A percentile compares a stretch with the other conserved stretches of the same genome.
Conservation (phyloP, 768 basidiomycete genomes). For the Boletus reticulatus region DNA sequence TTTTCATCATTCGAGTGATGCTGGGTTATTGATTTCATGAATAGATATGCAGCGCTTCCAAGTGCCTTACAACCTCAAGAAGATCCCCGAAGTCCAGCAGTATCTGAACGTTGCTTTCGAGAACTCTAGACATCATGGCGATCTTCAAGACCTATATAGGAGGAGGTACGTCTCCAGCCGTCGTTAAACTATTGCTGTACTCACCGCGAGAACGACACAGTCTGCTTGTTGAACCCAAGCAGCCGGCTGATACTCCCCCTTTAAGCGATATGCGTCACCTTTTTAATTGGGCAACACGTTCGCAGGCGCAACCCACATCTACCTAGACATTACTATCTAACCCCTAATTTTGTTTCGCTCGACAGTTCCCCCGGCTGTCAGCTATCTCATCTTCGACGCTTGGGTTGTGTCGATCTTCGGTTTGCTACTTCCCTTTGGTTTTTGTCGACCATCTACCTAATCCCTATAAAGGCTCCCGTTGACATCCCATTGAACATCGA, state of each 20-base stretch:
- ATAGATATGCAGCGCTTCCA: constrained; percentile 93
- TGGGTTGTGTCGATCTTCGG: constrained; percentile 21
- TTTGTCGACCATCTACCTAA: constrained; percentile 28
- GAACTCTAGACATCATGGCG: constrained; percentile 72
- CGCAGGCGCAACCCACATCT: constrained; percentile 39
- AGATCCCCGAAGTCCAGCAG: constrained; percentile 85
- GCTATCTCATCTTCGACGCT: constrained; percentile 16
- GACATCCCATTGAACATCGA: constrained; percentile 27
- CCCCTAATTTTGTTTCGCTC: constrained; percentile 1
- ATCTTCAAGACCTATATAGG: constrained; percentile 81
- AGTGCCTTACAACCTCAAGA: constrained; percentile 79
- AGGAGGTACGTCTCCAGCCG: constrained; percentile 55
- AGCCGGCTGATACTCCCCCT: constrained; percentile 67
- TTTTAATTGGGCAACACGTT: constrained; percentile 75
- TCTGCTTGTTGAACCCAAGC: constrained; percentile 80
- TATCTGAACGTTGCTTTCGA: constrained; percentile 75
- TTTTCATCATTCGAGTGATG: background rate
- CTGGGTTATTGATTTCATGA: constrained; percentile 2
- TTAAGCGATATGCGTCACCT: constrained; percentile 71
- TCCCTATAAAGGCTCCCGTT: constrained; percentile 14
- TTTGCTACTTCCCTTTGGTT: constrained; percentile 18
- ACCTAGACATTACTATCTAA: constrained; percentile 30
- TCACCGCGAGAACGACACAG: constrained; percentile 24
- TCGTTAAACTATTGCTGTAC: background rate
- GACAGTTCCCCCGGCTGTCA: constrained; percentile 6